These are phyloP conservation scores for Hyaloscypha bicolor DNA, from an alignment of 495 filamentous ascomycete genomes.

Conservation along the genomic window DNA sequence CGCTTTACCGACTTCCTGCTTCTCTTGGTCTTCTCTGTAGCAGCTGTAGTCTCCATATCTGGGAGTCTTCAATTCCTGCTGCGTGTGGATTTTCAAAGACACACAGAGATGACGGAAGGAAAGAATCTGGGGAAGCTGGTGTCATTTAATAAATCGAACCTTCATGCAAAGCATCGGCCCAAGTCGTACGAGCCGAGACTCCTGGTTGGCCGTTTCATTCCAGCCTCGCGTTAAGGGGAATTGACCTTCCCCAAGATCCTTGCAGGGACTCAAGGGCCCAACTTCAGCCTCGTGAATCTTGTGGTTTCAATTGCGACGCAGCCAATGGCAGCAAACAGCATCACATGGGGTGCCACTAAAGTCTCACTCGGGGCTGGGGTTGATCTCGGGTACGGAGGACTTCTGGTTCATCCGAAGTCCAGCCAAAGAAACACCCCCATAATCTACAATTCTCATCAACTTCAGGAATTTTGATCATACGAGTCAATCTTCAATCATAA, in stretches of 20 bases:
- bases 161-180: background rate
- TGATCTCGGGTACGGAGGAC: too few species aligned
- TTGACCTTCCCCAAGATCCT: background rate
- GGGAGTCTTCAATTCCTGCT: background rate
- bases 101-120: background rate
- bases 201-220: background rate
- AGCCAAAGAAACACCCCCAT: too few species aligned
- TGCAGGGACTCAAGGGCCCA: background rate
- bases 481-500: background rate
- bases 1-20: background rate
- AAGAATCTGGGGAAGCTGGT: background rate
- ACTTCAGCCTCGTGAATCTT: background rate
- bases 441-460: background rate
- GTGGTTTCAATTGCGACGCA: too few species aligned
- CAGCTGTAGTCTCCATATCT: background rate
- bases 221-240: background rate
- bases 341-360: too few species aligned
- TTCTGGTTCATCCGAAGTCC: too few species aligned
- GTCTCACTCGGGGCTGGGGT: too few species aligned
- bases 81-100: background rate
- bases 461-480: background rate
- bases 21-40: background rate
- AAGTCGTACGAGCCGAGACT: background rate
- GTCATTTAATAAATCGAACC: background rate
- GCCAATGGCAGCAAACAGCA: too few species aligned